Evolutionary conservation across 75 land plant genomes (phyloP).

Genomic region (Selaginella moellendorffii): DNA sequence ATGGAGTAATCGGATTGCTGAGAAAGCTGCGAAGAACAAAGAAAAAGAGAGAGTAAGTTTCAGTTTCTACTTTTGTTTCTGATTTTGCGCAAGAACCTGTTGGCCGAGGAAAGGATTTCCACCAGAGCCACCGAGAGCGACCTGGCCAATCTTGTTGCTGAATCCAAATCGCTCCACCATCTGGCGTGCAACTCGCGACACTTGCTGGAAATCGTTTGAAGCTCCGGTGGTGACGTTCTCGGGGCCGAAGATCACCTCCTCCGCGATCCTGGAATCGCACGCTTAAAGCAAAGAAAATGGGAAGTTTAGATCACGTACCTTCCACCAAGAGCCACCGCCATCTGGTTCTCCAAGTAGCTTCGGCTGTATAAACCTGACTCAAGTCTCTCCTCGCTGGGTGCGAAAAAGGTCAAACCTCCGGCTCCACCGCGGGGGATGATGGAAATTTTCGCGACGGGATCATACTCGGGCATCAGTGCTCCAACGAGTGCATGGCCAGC

Average conservation of each 20-base stretch:
- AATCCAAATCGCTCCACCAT: slow-evolving; percentile 99
- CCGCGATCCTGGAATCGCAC: slow-evolving; percentile 99
- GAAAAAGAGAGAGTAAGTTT: too few species aligned
- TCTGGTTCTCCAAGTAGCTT: slow-evolving; percentile 96
- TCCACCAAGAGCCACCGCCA: slow-evolving; percentile 99
- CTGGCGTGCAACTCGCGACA: slow-evolving; percentile 93
- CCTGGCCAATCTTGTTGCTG: slow-evolving; percentile 97
- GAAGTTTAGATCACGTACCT: slow-evolving; percentile 71
- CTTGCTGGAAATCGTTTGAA: slow-evolving; percentile 99
- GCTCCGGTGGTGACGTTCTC: slow-evolving; percentile 99
- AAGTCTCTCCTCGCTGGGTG: slow-evolving; percentile 97
- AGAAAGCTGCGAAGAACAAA: slow-evolving; percentile 77
- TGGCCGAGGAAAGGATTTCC: slow-evolving; percentile 99
- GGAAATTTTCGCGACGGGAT: slow-evolving; percentile 98
- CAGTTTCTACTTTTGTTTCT: too few species aligned
- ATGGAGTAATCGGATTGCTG: slow-evolving; percentile 90
- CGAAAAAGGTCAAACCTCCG: slow-evolving; percentile 98
- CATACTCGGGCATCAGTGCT: slow-evolving; percentile 99
- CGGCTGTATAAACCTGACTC: slow-evolving; percentile 97
- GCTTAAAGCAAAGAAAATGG: too few species aligned
- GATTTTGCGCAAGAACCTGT: too few species aligned
- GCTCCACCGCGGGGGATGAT: slow-evolving; percentile 99
- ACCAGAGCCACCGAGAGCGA: slow-evolving; percentile 87
- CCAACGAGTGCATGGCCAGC: slow-evolving; percentile 99
- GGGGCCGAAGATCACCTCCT: slow-evolving; percentile 91